A percentile compares a stretch with the other conserved stretches of the same genome.
Evolutionary conservation across 2,329 filamentous ascomycete species (phyloP).

Genomic region (Lecanoromycetidae sp.): DNA sequence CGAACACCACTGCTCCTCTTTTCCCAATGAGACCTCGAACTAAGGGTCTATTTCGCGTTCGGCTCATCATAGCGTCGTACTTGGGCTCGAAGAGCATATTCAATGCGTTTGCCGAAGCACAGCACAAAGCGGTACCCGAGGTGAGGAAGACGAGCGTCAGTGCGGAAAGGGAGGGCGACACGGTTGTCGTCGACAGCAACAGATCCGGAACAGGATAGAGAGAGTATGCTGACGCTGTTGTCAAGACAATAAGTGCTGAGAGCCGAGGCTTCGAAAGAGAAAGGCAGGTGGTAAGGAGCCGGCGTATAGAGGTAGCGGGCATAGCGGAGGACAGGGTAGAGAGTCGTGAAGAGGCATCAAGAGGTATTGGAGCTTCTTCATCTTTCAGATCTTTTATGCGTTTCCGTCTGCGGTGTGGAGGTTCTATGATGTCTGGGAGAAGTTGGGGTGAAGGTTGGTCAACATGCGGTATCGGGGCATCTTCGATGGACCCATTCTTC

Average conservation of each 20-base stretch:
- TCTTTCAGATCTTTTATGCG: conserved; percentile 26
- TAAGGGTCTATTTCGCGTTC: conserved; percentile 82
- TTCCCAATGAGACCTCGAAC: conserved; percentile 67
- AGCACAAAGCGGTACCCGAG: conserved; percentile 73
- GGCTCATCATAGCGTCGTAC: conserved; percentile 83
- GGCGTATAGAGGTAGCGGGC: conserved; percentile 46
- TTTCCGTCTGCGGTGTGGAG: conserved; percentile 34
- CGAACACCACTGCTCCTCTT: conserved; percentile 64
- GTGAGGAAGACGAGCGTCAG: conserved; percentile 89
- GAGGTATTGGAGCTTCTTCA: conserved; percentile 14
- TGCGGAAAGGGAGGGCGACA: conserved; percentile 69
- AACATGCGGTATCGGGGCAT: background rate
- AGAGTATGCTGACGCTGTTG: conserved; percentile 80
- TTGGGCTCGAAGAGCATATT: conserved; percentile 95
- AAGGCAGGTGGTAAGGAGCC: conserved; percentile 66
- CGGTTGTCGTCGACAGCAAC: conserved; percentile 55
- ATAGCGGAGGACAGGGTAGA: conserved; percentile 45
- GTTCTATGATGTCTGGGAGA: conserved; percentile 19
- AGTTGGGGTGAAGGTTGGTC: background rate
- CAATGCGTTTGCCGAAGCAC: conserved; percentile 81
- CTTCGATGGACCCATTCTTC: background rate
- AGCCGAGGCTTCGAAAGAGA: conserved; percentile 92
- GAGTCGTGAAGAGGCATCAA: conserved; percentile 33
- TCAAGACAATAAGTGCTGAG: conserved; percentile 79
- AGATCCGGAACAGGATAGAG: conserved; percentile 86